phyloP scores from a whole-genome alignment of 305 asterid genomes.

The Rubia tinctorum region DNA sequence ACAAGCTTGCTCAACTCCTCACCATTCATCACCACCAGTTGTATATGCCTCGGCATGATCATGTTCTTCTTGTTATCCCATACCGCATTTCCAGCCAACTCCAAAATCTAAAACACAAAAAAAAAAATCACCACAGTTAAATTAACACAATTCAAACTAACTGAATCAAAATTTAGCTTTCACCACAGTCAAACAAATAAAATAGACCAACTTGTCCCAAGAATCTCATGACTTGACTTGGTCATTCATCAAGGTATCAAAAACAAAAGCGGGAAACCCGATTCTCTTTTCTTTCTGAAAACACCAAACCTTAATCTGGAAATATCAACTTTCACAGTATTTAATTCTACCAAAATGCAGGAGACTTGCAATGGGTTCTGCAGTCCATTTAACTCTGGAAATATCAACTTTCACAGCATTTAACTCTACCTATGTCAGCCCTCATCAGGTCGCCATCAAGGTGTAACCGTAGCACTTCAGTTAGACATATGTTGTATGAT shows the following conservation, averaged over 20 bases:
- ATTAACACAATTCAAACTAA: neutral
- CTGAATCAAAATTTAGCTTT: too few relatives aligned
- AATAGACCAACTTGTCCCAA: neutral
- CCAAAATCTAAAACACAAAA: too few relatives aligned
- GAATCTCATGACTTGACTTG: constrained; percentile 6
- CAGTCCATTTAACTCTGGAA: constrained; percentile 33
- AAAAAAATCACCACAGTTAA: too few relatives aligned
- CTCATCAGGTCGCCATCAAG: too few relatives aligned
- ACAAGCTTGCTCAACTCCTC: too few relatives aligned
- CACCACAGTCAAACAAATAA: neutral
- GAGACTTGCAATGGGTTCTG: constrained; percentile 54
- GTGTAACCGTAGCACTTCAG: constrained; percentile 76
- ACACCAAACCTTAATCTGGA: neutral
- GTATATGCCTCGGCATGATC: too few relatives aligned
- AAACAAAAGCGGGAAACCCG: neutral
- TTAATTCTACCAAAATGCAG: constrained; percentile 20
- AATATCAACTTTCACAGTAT: too few relatives aligned
- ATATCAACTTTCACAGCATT: constrained; percentile 45
- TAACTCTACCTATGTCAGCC: too few relatives aligned
- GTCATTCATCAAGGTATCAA: constrained; percentile 3
- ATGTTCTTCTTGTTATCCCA: too few relatives aligned
- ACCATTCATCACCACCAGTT: too few relatives aligned
- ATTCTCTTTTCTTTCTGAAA: neutral
- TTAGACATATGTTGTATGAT: constrained; percentile 58
- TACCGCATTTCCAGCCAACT: too few relatives aligned